Evolutionary conservation across 140 eudicot genomes (phyloP).

Genomic region (Stevia rebaudiana): DNA sequence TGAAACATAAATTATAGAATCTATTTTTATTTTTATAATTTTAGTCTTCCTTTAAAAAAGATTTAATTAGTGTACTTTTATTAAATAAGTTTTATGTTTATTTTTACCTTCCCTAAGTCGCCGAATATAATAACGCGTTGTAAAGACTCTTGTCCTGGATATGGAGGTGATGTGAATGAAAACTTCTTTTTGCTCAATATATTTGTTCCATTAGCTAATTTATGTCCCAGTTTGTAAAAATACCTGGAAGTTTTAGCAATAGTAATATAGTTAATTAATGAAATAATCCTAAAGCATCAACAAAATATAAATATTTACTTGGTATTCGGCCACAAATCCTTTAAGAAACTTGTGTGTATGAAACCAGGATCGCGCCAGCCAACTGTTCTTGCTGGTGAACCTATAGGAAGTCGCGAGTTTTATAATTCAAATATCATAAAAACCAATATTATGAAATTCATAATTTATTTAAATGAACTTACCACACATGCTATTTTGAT

Average conservation of each 20-base stretch:
- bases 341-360: slow-evolving; percentile 50
- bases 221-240: slow-evolving; percentile 58
- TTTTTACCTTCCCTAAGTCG: slow-evolving; percentile 68
- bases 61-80: not conserved
- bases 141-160: slow-evolving; percentile 62
- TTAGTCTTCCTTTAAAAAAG: too few species aligned
- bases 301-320: slow-evolving; percentile 16
- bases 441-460: not conserved
- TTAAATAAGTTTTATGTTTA: not conserved
- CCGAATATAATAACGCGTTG: slow-evolving; percentile 69
- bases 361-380: slow-evolving; percentile 60
- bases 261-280: not conserved
- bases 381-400: slow-evolving; percentile 51
- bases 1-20: slow-evolving; percentile 14
- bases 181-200: slow-evolving; percentile 53
- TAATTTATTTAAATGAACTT: slow-evolving; percentile 12
- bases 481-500: slow-evolving; percentile 75
- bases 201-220: slow-evolving; percentile 42
- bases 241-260: slow-evolving; percentile 32
- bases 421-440: not conserved
- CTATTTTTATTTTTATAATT: too few species aligned
- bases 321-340: slow-evolving; percentile 44
- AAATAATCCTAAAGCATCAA: not conserved
- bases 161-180: slow-evolving; percentile 60
- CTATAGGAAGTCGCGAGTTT: slow-evolving; percentile 18